phyloP scores from a whole-genome alignment of 2,329 filamentous ascomycete genomes.

The Aspergillus sp. region DNA sequence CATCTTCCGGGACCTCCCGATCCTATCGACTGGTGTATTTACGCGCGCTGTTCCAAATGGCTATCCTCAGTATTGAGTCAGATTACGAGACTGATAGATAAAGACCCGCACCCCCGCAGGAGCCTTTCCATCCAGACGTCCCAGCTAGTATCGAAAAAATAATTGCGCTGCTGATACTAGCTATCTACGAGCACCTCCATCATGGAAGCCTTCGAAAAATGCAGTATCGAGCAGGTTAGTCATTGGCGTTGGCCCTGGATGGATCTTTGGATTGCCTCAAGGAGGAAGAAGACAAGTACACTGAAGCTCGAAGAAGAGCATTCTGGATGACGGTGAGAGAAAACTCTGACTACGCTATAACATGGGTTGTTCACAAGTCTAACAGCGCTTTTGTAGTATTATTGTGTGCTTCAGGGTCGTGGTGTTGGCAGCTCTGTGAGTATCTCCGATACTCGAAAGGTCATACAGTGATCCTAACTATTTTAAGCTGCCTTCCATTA shows the following conservation, averaged over 20 bases:
- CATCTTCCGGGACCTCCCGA: neutral
- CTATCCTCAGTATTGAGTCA: neutral
- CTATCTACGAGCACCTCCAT: neutral
- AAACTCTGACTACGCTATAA: neutral
- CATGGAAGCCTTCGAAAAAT: neutral
- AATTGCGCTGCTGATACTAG: neutral
- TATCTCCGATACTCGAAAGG: neutral
- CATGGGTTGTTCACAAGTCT: neutral
- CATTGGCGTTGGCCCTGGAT: neutral
- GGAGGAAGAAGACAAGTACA: neutral
- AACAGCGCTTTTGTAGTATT: neutral
- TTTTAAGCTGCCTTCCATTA: neutral
- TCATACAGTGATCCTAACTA: neutral
- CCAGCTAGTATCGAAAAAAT: neutral
- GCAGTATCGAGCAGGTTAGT: neutral
- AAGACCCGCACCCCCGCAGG: no score
- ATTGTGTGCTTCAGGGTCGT: neutral
- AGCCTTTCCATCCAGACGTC: neutral
- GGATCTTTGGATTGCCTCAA: neutral
- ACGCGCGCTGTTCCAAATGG: neutral
- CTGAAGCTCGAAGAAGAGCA: neutral
- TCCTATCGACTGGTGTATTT: neutral
- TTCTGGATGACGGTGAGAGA: neutral
- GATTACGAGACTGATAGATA: neutral
- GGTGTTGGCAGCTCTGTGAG: neutral